Evolutionary conservation across 2,329 filamentous ascomycete genomes (phyloP).

Genomic region (Parasarocladium wereldwijsianum): DNA sequence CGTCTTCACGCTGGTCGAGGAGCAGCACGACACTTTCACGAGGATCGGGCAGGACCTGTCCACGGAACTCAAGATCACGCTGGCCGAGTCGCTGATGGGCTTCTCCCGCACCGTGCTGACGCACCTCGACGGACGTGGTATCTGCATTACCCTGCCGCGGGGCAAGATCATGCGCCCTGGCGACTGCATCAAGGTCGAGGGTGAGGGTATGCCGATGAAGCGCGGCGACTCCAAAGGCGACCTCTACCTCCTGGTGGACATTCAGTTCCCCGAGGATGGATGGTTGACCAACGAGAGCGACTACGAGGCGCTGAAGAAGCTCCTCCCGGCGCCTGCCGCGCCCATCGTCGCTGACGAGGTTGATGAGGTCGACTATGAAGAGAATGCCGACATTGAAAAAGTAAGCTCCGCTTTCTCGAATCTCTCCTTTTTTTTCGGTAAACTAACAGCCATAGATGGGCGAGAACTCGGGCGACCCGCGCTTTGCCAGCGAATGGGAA

Average conservation of each 20-base stretch:
- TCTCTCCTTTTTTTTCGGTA: slow-evolving; percentile 4
- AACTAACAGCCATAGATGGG: slow-evolving; percentile 43
- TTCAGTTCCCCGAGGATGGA: slow-evolving; percentile 77
- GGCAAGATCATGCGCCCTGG: slow-evolving; percentile 73
- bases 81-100: slow-evolving; percentile 73
- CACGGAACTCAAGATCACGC: slow-evolving; percentile 64
- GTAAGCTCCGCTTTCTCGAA: slow-evolving; percentile 24
- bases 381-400: slow-evolving; percentile 70
- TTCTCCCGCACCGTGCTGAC: slow-evolving; percentile 84
- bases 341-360: slow-evolving; percentile 57
- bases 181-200: slow-evolving; percentile 70
- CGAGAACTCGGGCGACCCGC: slow-evolving; percentile 52
- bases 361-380: slow-evolving; percentile 79
- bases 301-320: slow-evolving; percentile 55
- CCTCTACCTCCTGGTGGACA: slow-evolving; percentile 70
- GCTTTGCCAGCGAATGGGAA: slow-evolving; percentile 52
- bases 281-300: slow-evolving; percentile 64
- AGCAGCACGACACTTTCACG: slow-evolving; percentile 66
- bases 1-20: slow-evolving; percentile 74
- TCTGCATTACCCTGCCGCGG: slow-evolving; percentile 63
- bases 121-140: slow-evolving; percentile 86
- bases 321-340: slow-evolving; percentile 52
- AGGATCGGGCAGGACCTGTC: slow-evolving; percentile 74
- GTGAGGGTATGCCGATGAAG: slow-evolving; percentile 93
- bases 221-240: slow-evolving; percentile 72